These are phyloP conservation scores for Tricholoma furcatifolium DNA, from an alignment of 768 basidiomycete genomes.

Conservation along the genomic window DNA sequence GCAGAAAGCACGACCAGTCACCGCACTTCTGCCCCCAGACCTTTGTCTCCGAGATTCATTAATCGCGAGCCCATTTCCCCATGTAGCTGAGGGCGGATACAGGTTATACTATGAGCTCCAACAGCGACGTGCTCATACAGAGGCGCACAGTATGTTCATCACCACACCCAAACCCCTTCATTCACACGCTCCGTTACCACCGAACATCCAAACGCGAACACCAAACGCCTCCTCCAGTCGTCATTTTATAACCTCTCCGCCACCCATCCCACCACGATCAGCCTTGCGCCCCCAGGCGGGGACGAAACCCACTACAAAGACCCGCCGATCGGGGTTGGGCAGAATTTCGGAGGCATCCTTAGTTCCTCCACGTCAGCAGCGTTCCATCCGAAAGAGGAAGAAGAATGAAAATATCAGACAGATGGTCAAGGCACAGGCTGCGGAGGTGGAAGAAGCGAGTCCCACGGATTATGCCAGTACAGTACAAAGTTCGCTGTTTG, in stretches of 20 bases:
- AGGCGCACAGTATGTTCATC: background rate
- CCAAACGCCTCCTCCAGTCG: constrained; percentile 16
- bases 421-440: constrained; percentile 1
- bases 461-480: constrained; percentile 4
- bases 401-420: constrained; percentile 1
- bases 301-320: background rate
- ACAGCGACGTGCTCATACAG: constrained; percentile 13
- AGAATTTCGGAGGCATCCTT: background rate
- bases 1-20: constrained; percentile 11
- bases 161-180: constrained; percentile 13
- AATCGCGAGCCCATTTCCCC: constrained; percentile 36
- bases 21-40: constrained; percentile 29
- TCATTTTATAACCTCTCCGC: constrained; percentile 15
- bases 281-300: background rate
- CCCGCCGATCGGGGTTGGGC: background rate
- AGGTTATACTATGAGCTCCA: constrained; percentile 34
- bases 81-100: constrained; percentile 40
- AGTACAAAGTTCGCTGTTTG: background rate
- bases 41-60: constrained; percentile 33
- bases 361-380: background rate
- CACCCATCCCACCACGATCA: constrained; percentile 19
- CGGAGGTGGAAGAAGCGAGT: background rate
- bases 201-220: constrained; percentile 14
- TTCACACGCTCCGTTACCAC: background rate
- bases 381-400: constrained; percentile 10